phyloP scores from a whole-genome alignment of 495 filamentous ascomycete species.

The Elaphomyces granulatus region DNA sequence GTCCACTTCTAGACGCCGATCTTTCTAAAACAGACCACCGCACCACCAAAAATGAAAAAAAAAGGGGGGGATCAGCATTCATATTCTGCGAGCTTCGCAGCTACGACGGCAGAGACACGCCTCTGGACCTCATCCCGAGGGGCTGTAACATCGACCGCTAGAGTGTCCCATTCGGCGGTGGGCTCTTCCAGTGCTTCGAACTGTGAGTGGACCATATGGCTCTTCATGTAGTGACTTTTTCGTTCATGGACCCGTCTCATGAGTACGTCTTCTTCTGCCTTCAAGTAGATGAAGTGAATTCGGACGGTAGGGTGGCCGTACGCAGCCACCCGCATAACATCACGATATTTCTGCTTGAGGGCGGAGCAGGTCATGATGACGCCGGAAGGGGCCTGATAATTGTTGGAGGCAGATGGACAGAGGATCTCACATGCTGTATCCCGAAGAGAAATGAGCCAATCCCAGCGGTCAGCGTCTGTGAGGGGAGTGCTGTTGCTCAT shows the following conservation, averaged over 20 bases:
- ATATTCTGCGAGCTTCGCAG: constrained; percentile 22
- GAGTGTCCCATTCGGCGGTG: constrained; percentile 65
- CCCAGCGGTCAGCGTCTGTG: constrained; percentile 94
- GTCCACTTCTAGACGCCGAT: too few species aligned
- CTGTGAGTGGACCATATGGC: constrained; percentile 92
- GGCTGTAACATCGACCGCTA: constrained; percentile 65
- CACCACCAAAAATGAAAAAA: too few species aligned
- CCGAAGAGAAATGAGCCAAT: constrained; percentile 86
- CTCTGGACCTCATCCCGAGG: constrained; percentile 50
- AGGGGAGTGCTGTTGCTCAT: constrained; percentile 80
- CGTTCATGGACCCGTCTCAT: constrained; percentile 58
- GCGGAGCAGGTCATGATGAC: constrained; percentile 95
- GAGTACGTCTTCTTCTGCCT: constrained; percentile 57
- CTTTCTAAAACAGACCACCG: too few species aligned
- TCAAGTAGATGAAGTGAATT: constrained; percentile 89
- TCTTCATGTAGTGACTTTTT: constrained; percentile 91
- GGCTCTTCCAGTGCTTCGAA: constrained; percentile 76
- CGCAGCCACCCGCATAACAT: constrained; percentile 82
- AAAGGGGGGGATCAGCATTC: too few species aligned
- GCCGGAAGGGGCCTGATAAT: constrained; percentile 42
- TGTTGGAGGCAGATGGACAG: constrained; percentile 32
- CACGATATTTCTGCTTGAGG: constrained; percentile 92
- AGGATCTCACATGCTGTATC: constrained; percentile 58
- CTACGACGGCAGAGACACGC: constrained; percentile 44
- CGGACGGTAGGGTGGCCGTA: constrained; percentile 61